Evolutionary conservation across 2,329 filamentous ascomycete species (phyloP).

Genomic region (Venturiaceae sp.): DNA sequence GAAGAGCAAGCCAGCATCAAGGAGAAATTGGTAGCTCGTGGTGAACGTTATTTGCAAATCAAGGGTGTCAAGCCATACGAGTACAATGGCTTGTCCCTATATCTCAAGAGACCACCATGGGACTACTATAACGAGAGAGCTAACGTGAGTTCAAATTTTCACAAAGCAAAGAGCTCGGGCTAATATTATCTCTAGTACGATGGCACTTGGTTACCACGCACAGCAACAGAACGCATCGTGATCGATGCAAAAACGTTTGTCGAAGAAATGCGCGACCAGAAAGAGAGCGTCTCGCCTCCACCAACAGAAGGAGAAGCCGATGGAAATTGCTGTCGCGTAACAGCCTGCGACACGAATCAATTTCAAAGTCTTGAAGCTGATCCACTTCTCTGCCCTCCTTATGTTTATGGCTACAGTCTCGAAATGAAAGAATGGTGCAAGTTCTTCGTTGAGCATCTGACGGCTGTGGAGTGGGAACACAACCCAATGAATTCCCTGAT

Average conservation of each 20-base stretch:
- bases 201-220: conserved; percentile 12
- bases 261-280: conserved; percentile 12
- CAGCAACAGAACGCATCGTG: conserved; percentile 14
- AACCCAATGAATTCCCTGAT: conserved; percentile 22
- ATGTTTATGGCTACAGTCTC: conserved; percentile 24
- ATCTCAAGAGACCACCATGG: conserved; percentile 14
- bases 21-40: conserved; percentile 11
- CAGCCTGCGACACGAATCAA: conserved; percentile 6
- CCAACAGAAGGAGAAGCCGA: neutral
- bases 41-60: conserved; percentile 12
- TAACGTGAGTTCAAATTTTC: neutral
- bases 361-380: conserved; percentile 13
- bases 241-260: conserved; percentile 18
- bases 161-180: neutral
- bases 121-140: conserved; percentile 13
- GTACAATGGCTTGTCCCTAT: conserved; percentile 15
- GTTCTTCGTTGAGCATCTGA: conserved; percentile 24
- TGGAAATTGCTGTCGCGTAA: neutral
- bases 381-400: conserved; percentile 19
- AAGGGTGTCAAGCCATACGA: conserved; percentile 9
- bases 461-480: conserved; percentile 18
- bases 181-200: neutral
- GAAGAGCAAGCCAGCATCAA: conserved; percentile 8
- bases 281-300: conserved; percentile 4
- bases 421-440: conserved; percentile 23